These are phyloP conservation scores for Pycnococcus provasolii DNA, from an alignment of 139 green algal genomes.

Conservation along the genomic window DNA sequence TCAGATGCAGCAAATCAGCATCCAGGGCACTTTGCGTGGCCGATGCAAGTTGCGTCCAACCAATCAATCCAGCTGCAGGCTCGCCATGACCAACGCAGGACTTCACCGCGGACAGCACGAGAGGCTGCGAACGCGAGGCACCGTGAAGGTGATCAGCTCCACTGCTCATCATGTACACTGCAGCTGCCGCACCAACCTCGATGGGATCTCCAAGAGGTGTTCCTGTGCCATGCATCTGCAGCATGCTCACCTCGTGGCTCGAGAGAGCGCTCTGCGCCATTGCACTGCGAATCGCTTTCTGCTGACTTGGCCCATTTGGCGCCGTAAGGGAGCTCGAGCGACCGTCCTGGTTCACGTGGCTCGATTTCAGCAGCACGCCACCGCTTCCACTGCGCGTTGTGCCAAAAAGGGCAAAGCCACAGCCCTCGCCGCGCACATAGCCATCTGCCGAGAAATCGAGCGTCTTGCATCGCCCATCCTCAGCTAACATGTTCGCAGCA, in stretches of 20 bases:
- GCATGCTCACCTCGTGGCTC: slow-evolving; percentile 2
- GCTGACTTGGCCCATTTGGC: slow-evolving; percentile 70
- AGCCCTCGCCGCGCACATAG: slow-evolving; percentile 62
- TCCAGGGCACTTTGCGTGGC: too few relatives aligned
- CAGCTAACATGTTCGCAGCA: slow-evolving; percentile 50
- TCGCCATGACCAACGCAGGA: slow-evolving; percentile 69
- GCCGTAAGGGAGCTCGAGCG: slow-evolving; percentile 67
- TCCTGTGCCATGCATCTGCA: slow-evolving; percentile 43
- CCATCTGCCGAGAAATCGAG: slow-evolving; percentile 68
- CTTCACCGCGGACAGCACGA: slow-evolving; percentile 63
- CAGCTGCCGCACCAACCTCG: slow-evolving; percentile 41
- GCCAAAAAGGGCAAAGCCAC: slow-evolving; percentile 13
- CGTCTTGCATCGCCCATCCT: slow-evolving; percentile 71
- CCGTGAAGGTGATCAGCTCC: not conserved
- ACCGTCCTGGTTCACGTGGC: slow-evolving; percentile 66
- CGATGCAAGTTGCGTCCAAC: not conserved
- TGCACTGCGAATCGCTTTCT: slow-evolving; percentile 49
- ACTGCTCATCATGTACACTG: slow-evolving; percentile 21
- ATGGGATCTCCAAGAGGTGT: slow-evolving; percentile 52
- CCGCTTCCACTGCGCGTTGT: not conserved
- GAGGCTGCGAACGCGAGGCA: slow-evolving; percentile 24
- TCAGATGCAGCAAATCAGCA: too few relatives aligned
- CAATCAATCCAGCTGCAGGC: slow-evolving; percentile 62
- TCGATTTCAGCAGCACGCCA: slow-evolving; percentile 2
- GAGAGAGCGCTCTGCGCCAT: slow-evolving; percentile 29